These are phyloP conservation scores for Paecilomyces niveus DNA, from an alignment of 2,329 filamentous ascomycete species.

Conservation along the genomic window DNA sequence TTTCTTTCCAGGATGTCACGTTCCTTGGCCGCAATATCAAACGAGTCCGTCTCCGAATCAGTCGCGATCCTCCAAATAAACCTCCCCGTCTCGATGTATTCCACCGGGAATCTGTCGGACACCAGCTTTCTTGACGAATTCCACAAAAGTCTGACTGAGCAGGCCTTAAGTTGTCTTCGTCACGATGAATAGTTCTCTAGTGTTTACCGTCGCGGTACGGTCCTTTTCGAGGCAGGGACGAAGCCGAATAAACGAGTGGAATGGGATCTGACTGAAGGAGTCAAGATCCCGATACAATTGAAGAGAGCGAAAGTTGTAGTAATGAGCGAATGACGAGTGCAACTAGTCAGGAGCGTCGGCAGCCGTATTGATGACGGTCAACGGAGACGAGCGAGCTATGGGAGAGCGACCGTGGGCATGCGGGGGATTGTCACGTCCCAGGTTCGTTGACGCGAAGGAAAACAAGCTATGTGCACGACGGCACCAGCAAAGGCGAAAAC, in stretches of 20 bases:
- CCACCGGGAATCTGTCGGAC: background rate
- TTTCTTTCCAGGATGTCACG: background rate
- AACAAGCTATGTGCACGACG: constrained; percentile 22
- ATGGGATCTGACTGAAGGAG: constrained; percentile 4
- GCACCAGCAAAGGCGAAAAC: constrained; percentile 17
- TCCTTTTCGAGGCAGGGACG: constrained; percentile 1
- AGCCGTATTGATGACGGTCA: background rate
- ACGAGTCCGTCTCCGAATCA: background rate
- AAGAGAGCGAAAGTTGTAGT: constrained; percentile 19
- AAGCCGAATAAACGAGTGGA: constrained; percentile 17
- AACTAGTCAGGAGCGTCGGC: constrained; percentile 1
- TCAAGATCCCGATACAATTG: constrained; percentile 2
- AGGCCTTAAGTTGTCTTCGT: background rate
- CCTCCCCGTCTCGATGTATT: background rate
- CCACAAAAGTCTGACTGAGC: background rate
- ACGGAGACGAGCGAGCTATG: background rate
- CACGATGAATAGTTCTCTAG: background rate
- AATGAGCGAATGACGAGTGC: constrained; percentile 20
- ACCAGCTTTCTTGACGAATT: background rate
- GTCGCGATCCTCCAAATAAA: background rate
- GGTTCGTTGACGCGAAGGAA: constrained; percentile 18
- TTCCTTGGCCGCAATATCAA: background rate
- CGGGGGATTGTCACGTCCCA: constrained; percentile 15
- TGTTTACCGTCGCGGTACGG: background rate
- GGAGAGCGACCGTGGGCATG: constrained; percentile 3